phyloP scores from a whole-genome alignment of 139 green algal genomes.

The Eudorina sp. region DNA sequence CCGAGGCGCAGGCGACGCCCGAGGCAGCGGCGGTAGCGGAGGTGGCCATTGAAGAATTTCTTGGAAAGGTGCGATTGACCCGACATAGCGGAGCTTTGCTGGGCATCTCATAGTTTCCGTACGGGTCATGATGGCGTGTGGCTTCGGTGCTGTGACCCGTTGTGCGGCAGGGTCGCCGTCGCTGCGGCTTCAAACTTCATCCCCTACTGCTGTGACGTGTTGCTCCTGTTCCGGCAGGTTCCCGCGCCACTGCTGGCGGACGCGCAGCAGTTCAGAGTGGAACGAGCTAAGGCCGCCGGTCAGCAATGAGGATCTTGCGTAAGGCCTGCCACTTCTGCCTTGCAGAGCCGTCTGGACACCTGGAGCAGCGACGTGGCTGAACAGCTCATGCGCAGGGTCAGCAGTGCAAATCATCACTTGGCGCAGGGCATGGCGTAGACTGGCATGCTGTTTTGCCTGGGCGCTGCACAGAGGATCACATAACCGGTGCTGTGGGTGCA shows the following conservation, averaged over 20 bases:
- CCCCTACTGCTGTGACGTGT: neutral
- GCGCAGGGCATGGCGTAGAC: neutral
- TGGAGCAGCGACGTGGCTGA: too few relatives aligned
- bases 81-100: neutral
- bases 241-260: neutral
- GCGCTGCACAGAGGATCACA: neutral
- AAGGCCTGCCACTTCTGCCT: neutral
- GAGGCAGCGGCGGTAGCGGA: conserved; percentile 22
- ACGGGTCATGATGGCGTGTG: too few relatives aligned
- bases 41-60: conserved; percentile 27
- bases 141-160: neutral
- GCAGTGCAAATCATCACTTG: neutral
- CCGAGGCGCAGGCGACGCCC: conserved; percentile 47
- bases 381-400: too few relatives aligned
- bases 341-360: neutral
- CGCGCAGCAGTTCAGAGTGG: conserved; percentile 24
- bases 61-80: neutral
- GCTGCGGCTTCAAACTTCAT: neutral
- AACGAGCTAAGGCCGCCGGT: conserved; percentile 1
- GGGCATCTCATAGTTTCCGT: neutral
- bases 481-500: too few relatives aligned
- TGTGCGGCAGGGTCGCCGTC: neutral
- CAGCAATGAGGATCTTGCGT: neutral
- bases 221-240: conserved; percentile 13
- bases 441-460: neutral